Evolutionary conservation across 371 early-diverging fungal genomes (phyloP), one percentile per base, ranked within the genome.

Genomic region (Mucor lusitanicus): DNA sequence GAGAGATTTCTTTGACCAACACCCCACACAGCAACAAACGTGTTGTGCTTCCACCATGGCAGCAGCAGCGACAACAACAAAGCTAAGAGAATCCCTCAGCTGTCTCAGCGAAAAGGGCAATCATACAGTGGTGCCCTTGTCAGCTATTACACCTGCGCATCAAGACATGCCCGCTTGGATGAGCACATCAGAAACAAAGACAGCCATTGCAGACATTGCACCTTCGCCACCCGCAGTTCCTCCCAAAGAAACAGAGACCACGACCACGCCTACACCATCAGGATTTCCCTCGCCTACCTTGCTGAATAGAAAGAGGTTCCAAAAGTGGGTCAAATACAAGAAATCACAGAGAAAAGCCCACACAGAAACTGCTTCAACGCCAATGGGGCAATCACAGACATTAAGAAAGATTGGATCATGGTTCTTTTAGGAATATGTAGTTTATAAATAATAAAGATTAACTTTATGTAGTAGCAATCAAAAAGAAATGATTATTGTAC

Each of bases 291-390:
- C 64, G 3, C 69, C 64, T 27, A 21, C 39, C 9, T 61, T 61
- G 9, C n/a, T 32, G 5, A 19, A 30, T 8, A 37, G 15, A 25
- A 55, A 55, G n/a, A 54, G 61, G 23, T 60, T 71, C 37, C 54
- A 68, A 48, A 71, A 64, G 53, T 71, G 72, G 72, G 23, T 61
- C 5, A 60, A 65, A 17, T 56, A 64, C 19, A 69, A 65, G 19
- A 59, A 59, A 33, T 3, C 27, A 3, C 39, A 60, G 11, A 60
- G 28, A 59, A 67, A 67, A 54, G 17, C 42, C 3, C 27, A 60
- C 40, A 61, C 67, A 9, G 67, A 67, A n/a, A 67, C 67, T 9
- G 21, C 55, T 3, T 30, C 54, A 9, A 67, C 67, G 8, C 67
- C 67, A 42, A 40, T 55, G 27, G 23, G 17, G 8, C 67, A 67